These are phyloP conservation scores for Adansonia madagascariensis DNA, from an alignment of 441 rosid species.

Conservation along the genomic window DNA sequence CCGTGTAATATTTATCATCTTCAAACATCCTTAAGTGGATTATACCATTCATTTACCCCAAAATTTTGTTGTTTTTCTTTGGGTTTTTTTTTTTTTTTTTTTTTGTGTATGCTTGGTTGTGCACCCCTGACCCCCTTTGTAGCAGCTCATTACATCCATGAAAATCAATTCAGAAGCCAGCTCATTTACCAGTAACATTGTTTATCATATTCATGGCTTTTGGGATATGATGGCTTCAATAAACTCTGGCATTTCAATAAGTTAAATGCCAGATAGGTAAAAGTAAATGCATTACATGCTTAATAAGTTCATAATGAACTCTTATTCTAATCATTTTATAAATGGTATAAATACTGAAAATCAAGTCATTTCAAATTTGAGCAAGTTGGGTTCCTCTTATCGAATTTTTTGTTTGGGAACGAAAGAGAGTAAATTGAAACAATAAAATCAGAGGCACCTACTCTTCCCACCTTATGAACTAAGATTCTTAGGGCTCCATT, in stretches of 20 bases:
- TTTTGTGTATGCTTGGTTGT: background rate
- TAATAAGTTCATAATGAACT: background rate
- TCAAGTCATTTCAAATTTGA: background rate
- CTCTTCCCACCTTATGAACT: background rate
- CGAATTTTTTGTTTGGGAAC: background rate
- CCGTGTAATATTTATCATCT: background rate
- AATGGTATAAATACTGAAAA: background rate
- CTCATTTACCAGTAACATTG: background rate
- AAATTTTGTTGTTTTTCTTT: background rate
- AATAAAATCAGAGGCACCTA: background rate
- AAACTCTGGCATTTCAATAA: background rate
- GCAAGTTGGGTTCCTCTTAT: background rate
- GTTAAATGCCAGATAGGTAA: too few relatives aligned
- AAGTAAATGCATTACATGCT: background rate
- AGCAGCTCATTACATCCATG: background rate
- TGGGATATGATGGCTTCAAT: background rate
- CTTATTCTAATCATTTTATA: constrained; percentile 2
- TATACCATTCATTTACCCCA: background rate
- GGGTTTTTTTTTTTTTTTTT: too few relatives aligned
- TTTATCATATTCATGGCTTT: background rate
- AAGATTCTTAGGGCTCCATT: background rate
- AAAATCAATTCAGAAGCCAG: background rate
- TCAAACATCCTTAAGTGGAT: background rate
- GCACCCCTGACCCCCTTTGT: background rate
- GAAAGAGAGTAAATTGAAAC: background rate